Conservation (phyloP, 208 protist species). For the Leishmania amazonensis region DNA sequence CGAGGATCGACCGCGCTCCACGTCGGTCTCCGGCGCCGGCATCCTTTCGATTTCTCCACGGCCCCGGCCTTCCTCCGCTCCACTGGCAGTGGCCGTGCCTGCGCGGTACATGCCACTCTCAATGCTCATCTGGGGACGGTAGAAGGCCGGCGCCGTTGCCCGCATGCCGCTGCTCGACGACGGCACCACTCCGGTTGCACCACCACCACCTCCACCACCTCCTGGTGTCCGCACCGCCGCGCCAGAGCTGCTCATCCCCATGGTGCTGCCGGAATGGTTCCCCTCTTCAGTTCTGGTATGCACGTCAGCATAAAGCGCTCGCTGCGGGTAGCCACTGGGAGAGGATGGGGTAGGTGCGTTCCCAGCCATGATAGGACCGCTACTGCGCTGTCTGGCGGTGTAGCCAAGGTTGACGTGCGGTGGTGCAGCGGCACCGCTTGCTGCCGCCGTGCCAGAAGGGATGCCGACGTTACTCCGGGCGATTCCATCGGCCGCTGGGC, state of each 20-base stretch:
- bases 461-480: neutral
- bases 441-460: neutral
- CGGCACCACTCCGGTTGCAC: neutral
- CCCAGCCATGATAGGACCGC: neutral
- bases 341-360: constrained; percentile 5
- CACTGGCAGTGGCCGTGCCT: neutral
- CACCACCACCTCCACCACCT: neutral
- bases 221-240: neutral
- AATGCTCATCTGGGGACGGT: constrained; percentile 4
- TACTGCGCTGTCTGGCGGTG: neutral
- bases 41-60: constrained; percentile 2
- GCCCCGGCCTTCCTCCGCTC: neutral
- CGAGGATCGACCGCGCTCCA: constrained; percentile 17
- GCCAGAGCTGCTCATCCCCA: neutral
- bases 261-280: neutral
- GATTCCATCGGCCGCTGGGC: neutral
- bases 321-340: neutral
- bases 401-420: constrained; percentile 31
- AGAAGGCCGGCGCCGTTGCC: constrained; percentile 14
- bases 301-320: neutral
- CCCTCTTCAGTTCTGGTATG: neutral
- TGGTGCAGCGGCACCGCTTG: constrained; percentile 3
- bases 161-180: constrained; percentile 12
- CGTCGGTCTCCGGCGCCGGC: neutral
- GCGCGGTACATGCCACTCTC: neutral